phyloP scores from a whole-genome alignment of 306 rosid genomes.

The Lablab purpureus region DNA sequence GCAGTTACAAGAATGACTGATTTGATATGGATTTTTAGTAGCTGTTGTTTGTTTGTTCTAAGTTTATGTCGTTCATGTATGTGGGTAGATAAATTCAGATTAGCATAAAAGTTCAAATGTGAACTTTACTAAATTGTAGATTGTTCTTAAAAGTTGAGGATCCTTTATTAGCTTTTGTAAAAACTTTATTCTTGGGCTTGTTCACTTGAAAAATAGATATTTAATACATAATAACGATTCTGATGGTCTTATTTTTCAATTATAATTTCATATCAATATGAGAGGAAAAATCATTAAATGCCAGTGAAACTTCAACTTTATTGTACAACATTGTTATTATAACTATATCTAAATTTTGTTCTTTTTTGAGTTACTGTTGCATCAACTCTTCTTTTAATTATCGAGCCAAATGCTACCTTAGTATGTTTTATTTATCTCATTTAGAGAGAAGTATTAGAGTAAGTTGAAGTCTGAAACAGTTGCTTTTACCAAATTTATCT shows the following conservation, averaged over 20 bases:
- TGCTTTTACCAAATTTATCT: too few relatives aligned
- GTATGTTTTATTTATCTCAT: background rate
- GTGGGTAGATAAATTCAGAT: background rate
- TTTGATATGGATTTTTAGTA: conserved; percentile 14
- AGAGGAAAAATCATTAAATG: too few relatives aligned
- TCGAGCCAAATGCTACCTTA: background rate
- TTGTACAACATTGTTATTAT: too few relatives aligned
- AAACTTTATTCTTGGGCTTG: too few relatives aligned
- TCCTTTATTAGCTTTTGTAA: background rate
- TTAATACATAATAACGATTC: too few relatives aligned
- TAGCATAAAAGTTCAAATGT: background rate
- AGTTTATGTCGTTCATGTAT: background rate
- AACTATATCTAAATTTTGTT: too few relatives aligned
- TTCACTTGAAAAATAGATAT: background rate
- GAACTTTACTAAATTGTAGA: background rate
- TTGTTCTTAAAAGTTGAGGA: background rate
- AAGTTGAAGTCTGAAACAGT: too few relatives aligned
- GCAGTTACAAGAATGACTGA: background rate
- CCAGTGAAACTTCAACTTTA: too few relatives aligned
- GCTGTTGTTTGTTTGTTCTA: background rate
- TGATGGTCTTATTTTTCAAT: too few relatives aligned
- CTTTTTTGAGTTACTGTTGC: too few relatives aligned
- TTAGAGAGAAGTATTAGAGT: background rate
- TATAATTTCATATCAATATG: too few relatives aligned
- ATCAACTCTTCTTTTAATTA: too few relatives aligned